These are phyloP conservation scores for Schoenoplectus triqueter DNA, from an alignment of 202 grass and related monocot species.

Conservation along the genomic window DNA sequence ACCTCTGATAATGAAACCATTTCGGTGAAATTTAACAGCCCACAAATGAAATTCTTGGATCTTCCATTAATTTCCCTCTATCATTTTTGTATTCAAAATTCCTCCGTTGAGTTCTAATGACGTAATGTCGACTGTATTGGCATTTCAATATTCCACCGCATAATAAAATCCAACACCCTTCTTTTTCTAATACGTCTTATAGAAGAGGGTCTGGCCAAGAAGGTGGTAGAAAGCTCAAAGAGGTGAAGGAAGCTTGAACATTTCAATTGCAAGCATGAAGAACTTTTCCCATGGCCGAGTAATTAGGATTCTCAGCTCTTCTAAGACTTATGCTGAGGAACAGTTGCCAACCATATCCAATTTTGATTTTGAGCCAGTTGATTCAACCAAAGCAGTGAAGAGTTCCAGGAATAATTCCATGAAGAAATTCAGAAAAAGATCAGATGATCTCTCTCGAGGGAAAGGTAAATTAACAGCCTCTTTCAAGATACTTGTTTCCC, in stretches of 20 bases:
- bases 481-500: background rate
- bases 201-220: background rate
- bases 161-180: background rate
- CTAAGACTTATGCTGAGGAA: constrained; percentile 61
- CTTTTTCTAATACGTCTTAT: constrained; percentile 6
- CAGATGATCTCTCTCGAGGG: constrained; percentile 4
- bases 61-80: background rate
- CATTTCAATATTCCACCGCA: background rate
- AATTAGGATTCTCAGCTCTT: constrained; percentile 46
- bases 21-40: background rate
- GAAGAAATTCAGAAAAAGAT: constrained; percentile 1
- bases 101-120: background rate
- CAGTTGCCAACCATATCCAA: constrained; percentile 36
- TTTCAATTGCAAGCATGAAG: constrained; percentile 47
- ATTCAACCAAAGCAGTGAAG: constrained; percentile 51
- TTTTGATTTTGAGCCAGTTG: constrained; percentile 40
- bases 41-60: background rate
- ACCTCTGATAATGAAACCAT: background rate
- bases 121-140: background rate
- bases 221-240: background rate
- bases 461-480: background rate
- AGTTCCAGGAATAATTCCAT: background rate
- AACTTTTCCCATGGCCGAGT: constrained; percentile 53
- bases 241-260: background rate
- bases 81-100: background rate